Evolutionary conservation across 2,329 filamentous ascomycete genomes (phyloP), one percentile per base, ranked within the genome.

Genomic region (Penicillium sp.): DNA sequence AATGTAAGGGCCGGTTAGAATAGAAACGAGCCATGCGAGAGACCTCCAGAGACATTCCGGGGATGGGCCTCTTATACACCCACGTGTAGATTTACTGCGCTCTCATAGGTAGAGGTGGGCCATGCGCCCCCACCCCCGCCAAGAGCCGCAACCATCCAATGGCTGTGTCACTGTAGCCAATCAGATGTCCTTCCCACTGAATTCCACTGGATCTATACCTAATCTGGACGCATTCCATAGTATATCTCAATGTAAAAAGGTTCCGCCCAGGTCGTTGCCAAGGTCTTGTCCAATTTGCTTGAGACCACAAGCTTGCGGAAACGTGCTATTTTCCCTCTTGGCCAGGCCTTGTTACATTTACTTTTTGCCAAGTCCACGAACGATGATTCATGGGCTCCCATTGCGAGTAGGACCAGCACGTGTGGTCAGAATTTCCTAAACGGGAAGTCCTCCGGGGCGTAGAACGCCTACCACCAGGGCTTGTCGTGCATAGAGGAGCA

Each of bases 351-450:
- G 50, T 57, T 52, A 41, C 42, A 46, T 52, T 64, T 51, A 50
- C 50, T 52, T 43, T 46, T 29, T 59, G 61, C 62, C 61, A 64
- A 64, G 58, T 31, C 23, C 29, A 42, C 19, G n/a, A 38, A 35
- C 46, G 31, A 49, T 52, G 56, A 37, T 37, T 37, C 31, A 17
- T 37, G 54, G 21, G 54, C 55, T 50, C 10, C 35, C 50, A 40
- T 56, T 60, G 60, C 59, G 61, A 65, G 61, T 67, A 58, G 37
- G 51, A 48, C 33, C 48, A 41, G 60, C 64, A 67, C 64, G 64
- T 67, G 64, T 67, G 46, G 45, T 37, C 52, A 13, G 6, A 13
- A 31, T 54, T 13, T 33, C 55, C 49, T 29, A 41, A 43, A 31
- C n/a, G 38, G 42, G 52, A 40, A 57, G 35, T 47, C 29, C 4